A percentile compares a stretch with the other conserved stretches of the same genome.
These are phyloP conservation scores for Cytospora piceicola DNA, from an alignment of 2,329 filamentous ascomycete species.

Conservation along the genomic window DNA sequence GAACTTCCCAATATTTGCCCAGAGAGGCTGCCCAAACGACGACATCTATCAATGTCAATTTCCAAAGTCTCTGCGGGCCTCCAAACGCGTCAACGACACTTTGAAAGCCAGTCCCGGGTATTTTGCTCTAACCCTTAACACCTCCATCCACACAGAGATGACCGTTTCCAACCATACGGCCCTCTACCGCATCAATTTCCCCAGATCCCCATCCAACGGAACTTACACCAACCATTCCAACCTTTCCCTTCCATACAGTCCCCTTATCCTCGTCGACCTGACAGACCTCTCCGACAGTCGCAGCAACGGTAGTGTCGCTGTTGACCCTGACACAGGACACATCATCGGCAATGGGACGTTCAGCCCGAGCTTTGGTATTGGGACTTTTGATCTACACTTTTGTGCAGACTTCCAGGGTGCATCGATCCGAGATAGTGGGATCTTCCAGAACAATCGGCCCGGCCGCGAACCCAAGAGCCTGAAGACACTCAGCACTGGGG, in stretches of 20 bases:
- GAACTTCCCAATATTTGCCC: slow-evolving; percentile 44
- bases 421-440: slow-evolving; percentile 52
- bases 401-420: slow-evolving; percentile 54
- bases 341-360: slow-evolving; percentile 56
- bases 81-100: slow-evolving; percentile 47
- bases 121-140: slow-evolving; percentile 53
- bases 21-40: slow-evolving; percentile 41
- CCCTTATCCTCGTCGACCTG: slow-evolving; percentile 54
- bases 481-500: slow-evolving; percentile 28
- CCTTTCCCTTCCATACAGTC: slow-evolving; percentile 44
- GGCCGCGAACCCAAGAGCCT: slow-evolving; percentile 43
- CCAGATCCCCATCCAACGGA: slow-evolving; percentile 26
- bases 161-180: slow-evolving; percentile 55
- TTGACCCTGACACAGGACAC: slow-evolving; percentile 50
- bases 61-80: slow-evolving; percentile 48
- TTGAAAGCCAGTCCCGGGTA: slow-evolving; percentile 55
- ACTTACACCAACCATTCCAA: slow-evolving; percentile 33
- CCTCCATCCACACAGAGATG: slow-evolving; percentile 54
- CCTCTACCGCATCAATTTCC: slow-evolving; percentile 56
- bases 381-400: slow-evolving; percentile 53
- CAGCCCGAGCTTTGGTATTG: slow-evolving; percentile 55
- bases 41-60: slow-evolving; percentile 49
- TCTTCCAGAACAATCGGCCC: slow-evolving; percentile 56
- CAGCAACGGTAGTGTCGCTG: slow-evolving; percentile 52
- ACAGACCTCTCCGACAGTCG: slow-evolving; percentile 54